Evolutionary conservation across 371 early-diverging fungal species (phyloP).

Genomic region (Saksenaea vasiformis): DNA sequence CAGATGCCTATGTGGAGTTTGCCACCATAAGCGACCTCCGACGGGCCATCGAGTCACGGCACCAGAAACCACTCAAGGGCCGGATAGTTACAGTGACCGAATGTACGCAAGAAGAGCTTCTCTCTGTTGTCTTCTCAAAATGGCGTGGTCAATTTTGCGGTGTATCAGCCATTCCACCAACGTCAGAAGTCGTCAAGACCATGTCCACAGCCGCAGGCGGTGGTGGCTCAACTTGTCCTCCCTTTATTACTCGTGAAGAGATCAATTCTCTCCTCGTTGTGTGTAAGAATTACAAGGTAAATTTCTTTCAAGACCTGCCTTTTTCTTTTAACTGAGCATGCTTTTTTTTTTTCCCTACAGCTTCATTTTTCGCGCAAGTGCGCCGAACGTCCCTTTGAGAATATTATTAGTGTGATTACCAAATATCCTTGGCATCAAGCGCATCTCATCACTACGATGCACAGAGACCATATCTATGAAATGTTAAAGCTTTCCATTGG

Average conservation of each 20-base stretch:
- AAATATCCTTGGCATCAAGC: constrained; percentile 80
- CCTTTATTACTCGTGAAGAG: constrained; percentile 74
- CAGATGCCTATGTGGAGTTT: constrained; percentile 70
- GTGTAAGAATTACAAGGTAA: constrained; percentile 76
- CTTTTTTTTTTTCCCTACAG: too few species aligned
- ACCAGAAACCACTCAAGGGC: constrained; percentile 65
- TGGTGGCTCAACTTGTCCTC: constrained; percentile 41
- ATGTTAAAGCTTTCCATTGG: constrained; percentile 62
- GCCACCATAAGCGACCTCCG: constrained; percentile 41
- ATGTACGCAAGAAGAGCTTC: constrained; percentile 69
- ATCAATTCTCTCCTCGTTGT: constrained; percentile 70
- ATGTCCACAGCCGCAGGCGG: constrained; percentile 51
- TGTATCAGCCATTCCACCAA: constrained; percentile 43
- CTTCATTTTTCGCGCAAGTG: constrained; percentile 79
- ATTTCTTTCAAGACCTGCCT: constrained; percentile 4
- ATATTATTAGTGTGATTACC: constrained; percentile 69
- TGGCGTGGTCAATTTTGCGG: constrained; percentile 62
- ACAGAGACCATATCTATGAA: constrained; percentile 80
- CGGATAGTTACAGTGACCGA: constrained; percentile 61
- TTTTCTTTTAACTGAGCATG: not conserved
- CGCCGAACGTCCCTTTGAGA: constrained; percentile 80
- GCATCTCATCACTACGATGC: constrained; percentile 61
- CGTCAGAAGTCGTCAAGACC: constrained; percentile 32
- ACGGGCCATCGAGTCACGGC: constrained; percentile 52
- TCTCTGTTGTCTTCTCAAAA: constrained; percentile 67